A percentile compares a stretch with the other conserved stretches of the same genome.
These are phyloP conservation scores for Rhizopus sp. DNA, from an alignment of 371 early-diverging fungal genomes.

Conservation along the genomic window DNA sequence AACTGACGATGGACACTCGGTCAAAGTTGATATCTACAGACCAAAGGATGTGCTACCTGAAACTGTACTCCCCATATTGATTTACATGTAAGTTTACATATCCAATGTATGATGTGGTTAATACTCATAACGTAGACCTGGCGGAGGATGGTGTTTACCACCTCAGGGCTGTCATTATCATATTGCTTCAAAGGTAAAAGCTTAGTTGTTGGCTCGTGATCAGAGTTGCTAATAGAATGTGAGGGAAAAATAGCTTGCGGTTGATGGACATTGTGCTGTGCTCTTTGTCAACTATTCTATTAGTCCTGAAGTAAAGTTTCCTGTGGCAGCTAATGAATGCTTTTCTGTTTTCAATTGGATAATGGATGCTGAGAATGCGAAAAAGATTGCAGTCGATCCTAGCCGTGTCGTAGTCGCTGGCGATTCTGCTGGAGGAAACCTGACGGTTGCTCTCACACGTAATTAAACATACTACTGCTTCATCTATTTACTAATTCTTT, in stretches of 20 bases:
- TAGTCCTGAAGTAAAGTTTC: slow-evolving; percentile 33
- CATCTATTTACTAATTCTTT: neutral
- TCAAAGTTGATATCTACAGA: slow-evolving; percentile 13
- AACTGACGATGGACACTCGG: neutral
- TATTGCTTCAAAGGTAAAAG: slow-evolving; percentile 16
- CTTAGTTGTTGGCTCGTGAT: neutral
- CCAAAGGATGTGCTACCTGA: slow-evolving; percentile 4
- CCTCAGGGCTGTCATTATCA: slow-evolving; percentile 3
- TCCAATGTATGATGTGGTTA: neutral
- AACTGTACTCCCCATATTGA: slow-evolving; percentile 8
- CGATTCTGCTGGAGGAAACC: slow-evolving; percentile 29
- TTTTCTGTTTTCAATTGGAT: slow-evolving; percentile 20
- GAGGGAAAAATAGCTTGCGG: neutral
- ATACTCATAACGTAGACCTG: slow-evolving; percentile 9
- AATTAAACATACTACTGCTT: neutral
- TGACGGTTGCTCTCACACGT: slow-evolving; percentile 18
- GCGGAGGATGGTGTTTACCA: slow-evolving; percentile 19
- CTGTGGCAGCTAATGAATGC: slow-evolving; percentile 33
- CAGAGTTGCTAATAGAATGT: slow-evolving; percentile 8
- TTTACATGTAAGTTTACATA: slow-evolving; percentile 17
- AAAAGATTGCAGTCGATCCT: slow-evolving; percentile 17
- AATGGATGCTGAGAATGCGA: slow-evolving; percentile 5
- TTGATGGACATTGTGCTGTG: slow-evolving; percentile 18
- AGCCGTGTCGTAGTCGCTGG: slow-evolving; percentile 23
- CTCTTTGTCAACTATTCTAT: slow-evolving; percentile 27